Conservation (phyloP, 306 rosid genomes). For the Dryas octopetala region DNA sequence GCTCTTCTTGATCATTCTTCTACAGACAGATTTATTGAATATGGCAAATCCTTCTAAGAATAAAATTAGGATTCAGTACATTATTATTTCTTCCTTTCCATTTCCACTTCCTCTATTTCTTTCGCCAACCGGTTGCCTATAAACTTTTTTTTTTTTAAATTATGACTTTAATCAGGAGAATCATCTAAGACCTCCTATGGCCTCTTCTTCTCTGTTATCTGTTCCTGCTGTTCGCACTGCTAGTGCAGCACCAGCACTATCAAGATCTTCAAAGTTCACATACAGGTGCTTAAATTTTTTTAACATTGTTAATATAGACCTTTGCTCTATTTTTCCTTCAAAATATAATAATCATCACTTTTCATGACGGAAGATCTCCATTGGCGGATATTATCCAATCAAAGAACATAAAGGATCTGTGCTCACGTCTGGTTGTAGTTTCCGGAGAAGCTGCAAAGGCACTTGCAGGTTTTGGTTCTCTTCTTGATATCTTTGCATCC, state of each 20-base stretch:
- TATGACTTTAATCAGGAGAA: slow-evolving; percentile 46
- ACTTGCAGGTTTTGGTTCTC: slow-evolving; percentile 55
- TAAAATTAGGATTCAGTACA: background rate
- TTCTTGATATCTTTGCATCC: background rate
- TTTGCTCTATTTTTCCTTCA: slow-evolving; percentile 13
- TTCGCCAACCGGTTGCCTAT: slow-evolving; percentile 8
- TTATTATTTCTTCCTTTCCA: slow-evolving; percentile 9
- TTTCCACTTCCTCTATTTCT: slow-evolving; percentile 1
- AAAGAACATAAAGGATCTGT: slow-evolving; percentile 63
- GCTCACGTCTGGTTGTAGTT: slow-evolving; percentile 63
- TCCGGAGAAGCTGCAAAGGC: slow-evolving; percentile 50
- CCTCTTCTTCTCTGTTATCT: slow-evolving; percentile 31
- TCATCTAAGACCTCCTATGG: slow-evolving; percentile 34
- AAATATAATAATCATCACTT: slow-evolving; percentile 16
- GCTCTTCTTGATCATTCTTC: background rate
- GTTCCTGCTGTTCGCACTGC: slow-evolving; percentile 29
- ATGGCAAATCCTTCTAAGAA: background rate
- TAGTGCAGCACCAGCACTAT: slow-evolving; percentile 37
- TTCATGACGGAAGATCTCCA: slow-evolving; percentile 60
- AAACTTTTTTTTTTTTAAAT: background rate
- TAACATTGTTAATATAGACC: slow-evolving; percentile 1
- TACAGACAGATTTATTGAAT: background rate
- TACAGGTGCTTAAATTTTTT: slow-evolving; percentile 49
- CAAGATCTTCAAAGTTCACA: slow-evolving; percentile 47
- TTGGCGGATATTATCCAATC: slow-evolving; percentile 59